These are phyloP conservation scores for Lipomyces chichibuensis DNA, from an alignment of 805 yeast species.

Conservation along the genomic window DNA sequence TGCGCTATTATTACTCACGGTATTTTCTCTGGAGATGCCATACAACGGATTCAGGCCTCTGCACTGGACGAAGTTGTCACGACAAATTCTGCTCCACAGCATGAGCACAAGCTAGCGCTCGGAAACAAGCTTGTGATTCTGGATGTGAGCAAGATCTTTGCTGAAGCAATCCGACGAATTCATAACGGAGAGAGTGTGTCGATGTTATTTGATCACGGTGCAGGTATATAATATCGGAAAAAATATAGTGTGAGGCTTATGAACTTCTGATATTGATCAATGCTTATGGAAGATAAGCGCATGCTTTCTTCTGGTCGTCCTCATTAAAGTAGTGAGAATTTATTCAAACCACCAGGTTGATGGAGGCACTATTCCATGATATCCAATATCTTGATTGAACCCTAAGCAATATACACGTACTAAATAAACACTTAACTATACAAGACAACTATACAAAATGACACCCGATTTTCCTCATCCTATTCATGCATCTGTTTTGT, in stretches of 20 bases:
- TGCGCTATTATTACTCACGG: constrained; percentile 92
- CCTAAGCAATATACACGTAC: constrained; percentile 3
- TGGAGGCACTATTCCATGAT: background rate
- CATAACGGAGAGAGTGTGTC: constrained; percentile 97
- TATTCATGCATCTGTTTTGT: constrained; percentile 25
- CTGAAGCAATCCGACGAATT: constrained; percentile 93
- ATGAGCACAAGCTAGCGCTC: constrained; percentile 53
- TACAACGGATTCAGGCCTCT: constrained; percentile 65
- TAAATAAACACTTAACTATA: background rate
- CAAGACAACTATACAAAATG: background rate
- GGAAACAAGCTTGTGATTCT: constrained; percentile 74
- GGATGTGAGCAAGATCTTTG: constrained; percentile 85
- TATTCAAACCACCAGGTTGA: background rate
- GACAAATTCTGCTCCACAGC: constrained; percentile 90
- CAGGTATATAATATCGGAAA: constrained; percentile 14
- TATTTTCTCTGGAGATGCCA: constrained; percentile 88
- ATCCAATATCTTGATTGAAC: background rate
- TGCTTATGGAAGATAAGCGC: background rate
- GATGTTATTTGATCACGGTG: constrained; percentile 74
- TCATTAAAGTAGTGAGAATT: background rate
- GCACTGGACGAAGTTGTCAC: constrained; percentile 83
- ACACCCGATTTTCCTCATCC: constrained; percentile 4
- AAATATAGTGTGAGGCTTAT: background rate
- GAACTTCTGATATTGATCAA: background rate
- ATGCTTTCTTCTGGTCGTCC: background rate